Conservation (phyloP, 805 yeast species). For the Brettanomyces nanus region DNA sequence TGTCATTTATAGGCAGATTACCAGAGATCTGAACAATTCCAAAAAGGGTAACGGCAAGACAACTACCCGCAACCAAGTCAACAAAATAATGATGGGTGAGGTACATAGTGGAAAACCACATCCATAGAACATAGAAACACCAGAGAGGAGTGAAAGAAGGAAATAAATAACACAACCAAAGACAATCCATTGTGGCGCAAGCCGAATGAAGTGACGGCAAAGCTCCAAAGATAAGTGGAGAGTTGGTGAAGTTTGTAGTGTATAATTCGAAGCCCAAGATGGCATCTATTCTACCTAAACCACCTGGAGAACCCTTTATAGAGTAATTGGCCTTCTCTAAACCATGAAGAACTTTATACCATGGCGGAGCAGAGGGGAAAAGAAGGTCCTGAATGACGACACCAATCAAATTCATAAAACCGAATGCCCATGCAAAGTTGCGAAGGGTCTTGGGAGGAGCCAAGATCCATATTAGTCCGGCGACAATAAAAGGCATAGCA, state of each 20-base stretch:
- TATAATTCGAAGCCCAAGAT: conserved; percentile 76
- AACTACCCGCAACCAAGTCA: conserved; percentile 90
- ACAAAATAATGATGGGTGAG: conserved; percentile 94
- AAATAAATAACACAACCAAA: conserved; percentile 76
- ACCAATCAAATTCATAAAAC: conserved; percentile 86
- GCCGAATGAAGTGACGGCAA: conserved; percentile 83
- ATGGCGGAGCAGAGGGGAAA: conserved; percentile 95
- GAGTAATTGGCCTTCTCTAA: conserved; percentile 83
- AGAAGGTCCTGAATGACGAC: conserved; percentile 65
- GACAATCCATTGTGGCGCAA: conserved; percentile 87
- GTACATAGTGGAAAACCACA: conserved; percentile 99
- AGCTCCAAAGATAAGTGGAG: conserved; percentile 86
- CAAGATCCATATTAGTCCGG: conserved; percentile 69
- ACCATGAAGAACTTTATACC: conserved; percentile 86
- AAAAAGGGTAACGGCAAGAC: conserved; percentile 66
- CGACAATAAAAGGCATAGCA: conserved; percentile 82
- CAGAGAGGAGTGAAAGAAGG: conserved; percentile 62
- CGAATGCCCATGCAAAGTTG: conserved; percentile 86
- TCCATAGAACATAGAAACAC: conserved; percentile 76
- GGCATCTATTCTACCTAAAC: conserved; percentile 78
- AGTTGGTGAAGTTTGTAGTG: conserved; percentile 70
- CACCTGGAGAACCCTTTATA: conserved; percentile 95
- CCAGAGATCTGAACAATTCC: conserved; percentile 53
- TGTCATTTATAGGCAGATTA: conserved; percentile 46
- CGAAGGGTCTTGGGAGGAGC: conserved; percentile 86